Evolutionary conservation across 805 yeast genomes (phyloP).

Genomic region (Metschnikowia lochheadii): DNA sequence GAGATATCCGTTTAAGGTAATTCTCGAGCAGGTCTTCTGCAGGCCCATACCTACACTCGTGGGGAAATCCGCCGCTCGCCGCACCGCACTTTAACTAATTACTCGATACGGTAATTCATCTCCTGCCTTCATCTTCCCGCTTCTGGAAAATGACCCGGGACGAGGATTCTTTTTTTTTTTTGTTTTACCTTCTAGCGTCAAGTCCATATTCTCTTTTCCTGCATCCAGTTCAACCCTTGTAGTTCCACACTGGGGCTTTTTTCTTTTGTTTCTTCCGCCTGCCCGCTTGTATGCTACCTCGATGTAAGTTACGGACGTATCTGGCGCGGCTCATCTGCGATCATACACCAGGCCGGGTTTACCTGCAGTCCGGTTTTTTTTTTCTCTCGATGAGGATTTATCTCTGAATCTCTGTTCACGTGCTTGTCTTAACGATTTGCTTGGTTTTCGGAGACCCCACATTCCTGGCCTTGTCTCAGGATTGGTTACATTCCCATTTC

Average conservation of each 20-base stretch:
- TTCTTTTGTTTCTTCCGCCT: too few relatives aligned
- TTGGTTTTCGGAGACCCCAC: too few relatives aligned
- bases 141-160: not conserved
- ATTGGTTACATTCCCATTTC: too few relatives aligned
- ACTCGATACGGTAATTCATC: not conserved
- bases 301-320: conserved; percentile 1
- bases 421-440: too few relatives aligned
- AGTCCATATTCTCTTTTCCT: too few relatives aligned
- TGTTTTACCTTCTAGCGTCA: too few relatives aligned
- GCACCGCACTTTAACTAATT: not conserved
- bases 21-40: not conserved
- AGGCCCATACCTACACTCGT: not conserved
- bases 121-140: not conserved
- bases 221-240: too few relatives aligned
- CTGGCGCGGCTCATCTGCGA: not conserved
- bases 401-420: too few relatives aligned
- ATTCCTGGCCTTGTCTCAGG: too few relatives aligned
- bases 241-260: too few relatives aligned
- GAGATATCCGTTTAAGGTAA: conserved; percentile 3
- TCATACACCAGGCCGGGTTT: not conserved
- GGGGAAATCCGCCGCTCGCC: not conserved
- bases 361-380: not conserved
- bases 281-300: not conserved
- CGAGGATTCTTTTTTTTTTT: not conserved
- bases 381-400: too few relatives aligned